Base-by-base conservation (phyloP, 2,329 filamentous ascomycete genomes). In the Rutstroemia sp. region DNA sequence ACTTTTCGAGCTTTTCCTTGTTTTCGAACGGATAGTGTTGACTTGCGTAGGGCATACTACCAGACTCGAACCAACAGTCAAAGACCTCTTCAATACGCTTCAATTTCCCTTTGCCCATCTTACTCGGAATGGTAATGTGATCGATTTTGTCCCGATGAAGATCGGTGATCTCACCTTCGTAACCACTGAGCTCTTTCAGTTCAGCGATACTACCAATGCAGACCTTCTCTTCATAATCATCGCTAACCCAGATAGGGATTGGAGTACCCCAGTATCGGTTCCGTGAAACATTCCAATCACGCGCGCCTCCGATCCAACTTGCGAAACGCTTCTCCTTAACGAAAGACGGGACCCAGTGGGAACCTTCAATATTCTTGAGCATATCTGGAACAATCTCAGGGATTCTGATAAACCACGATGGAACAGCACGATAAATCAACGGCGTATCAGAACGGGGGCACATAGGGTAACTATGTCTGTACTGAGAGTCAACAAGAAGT, bases 211-310 rank as follows among this genome's bases (percentile, higher is more conserved):
- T 95, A 54, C 92, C 90, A 55, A 96, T 74, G 66, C 91, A 95
- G 27, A 97, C 81, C 60, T 88, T 78, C 72, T 97, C 92, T 68
- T 92, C 87, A 67, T 86, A 77, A 69, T 96, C 92, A 30, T 95
- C 90, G 67, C 89, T 95, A 39, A 89, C 87, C 92, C 92, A 97
- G 38, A 96, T 73, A 6, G 92, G 92, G 58, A 96, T 84, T 1
- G 92, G 92, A 0, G 91, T 96, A 51, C 92, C 92, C 92, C 92
- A 96, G 73, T 95, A 97, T 56, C 92, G 82, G 71, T 95, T 96
- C 63, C 92, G 81, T 54, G 90, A 94, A 34, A 97, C 87, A 69
- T 96, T 95, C 92, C 92, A 97, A 72, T 97, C 92, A 58, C 87
- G 86, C 14, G 92, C 92, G 69, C 92, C 92, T 58, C 81, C 77